These are phyloP conservation scores for Gaeumannomyces tritici DNA, from an alignment of 2,329 filamentous ascomycete genomes.

Conservation along the genomic window DNA sequence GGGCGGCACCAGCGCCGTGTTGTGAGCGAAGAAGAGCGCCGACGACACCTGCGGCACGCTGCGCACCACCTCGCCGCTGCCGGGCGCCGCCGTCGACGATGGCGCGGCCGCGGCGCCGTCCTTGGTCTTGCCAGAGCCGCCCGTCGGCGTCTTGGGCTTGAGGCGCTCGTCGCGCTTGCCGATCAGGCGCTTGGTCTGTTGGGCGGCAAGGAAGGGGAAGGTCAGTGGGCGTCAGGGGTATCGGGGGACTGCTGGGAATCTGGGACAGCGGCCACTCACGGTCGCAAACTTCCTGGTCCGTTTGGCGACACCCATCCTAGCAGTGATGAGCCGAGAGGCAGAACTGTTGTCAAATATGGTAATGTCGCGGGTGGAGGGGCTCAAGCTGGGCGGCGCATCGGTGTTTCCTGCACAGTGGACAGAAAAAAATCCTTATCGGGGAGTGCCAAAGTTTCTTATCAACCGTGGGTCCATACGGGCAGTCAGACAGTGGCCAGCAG, in stretches of 20 bases:
- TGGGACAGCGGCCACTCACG: slow-evolving; percentile 9
- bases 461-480: too few relatives aligned
- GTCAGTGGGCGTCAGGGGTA: background rate
- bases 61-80: slow-evolving; percentile 10
- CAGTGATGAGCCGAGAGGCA: background rate
- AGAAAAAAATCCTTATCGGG: too few relatives aligned
- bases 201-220: background rate
- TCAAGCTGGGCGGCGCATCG: too few relatives aligned
- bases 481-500: too few relatives aligned
- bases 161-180: slow-evolving; percentile 70
- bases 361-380: too few relatives aligned
- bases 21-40: slow-evolving; percentile 15
- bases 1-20: slow-evolving; percentile 13
- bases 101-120: slow-evolving; percentile 21
- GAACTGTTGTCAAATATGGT: too few relatives aligned
- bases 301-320: slow-evolving; percentile 78
- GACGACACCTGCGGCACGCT: slow-evolving; percentile 12
- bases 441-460: too few relatives aligned
- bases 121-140: slow-evolving; percentile 34
- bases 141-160: slow-evolving; percentile 67
- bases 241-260: slow-evolving; percentile 1
- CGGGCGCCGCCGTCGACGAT: background rate
- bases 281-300: slow-evolving; percentile 82
- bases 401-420: too few relatives aligned
- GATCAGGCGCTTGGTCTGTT: slow-evolving; percentile 69